Conservation (phyloP, 2,329 filamentous ascomycete species). For the Fusarium siculi region DNA sequence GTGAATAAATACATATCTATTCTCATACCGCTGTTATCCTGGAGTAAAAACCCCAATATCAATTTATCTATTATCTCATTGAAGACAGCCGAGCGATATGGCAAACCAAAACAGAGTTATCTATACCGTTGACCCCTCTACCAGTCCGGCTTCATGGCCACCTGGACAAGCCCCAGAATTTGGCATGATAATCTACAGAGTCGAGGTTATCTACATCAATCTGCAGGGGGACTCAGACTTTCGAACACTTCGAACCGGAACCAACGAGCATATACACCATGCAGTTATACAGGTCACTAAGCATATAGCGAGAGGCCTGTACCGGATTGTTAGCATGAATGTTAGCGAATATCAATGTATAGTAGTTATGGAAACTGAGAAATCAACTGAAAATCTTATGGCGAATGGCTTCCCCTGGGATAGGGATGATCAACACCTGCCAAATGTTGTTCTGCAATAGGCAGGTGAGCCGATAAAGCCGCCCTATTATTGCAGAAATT, state of each 20-base stretch:
- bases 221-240: background rate
- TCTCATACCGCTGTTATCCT: fast-evolving
- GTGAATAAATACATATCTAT: background rate
- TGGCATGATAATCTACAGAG: background rate
- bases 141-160: background rate
- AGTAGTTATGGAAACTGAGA: background rate
- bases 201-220: background rate
- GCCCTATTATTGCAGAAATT: background rate
- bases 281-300: background rate
- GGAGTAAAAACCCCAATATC: background rate
- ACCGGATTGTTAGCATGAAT: background rate
- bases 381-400: background rate
- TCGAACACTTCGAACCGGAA: background rate
- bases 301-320: background rate
- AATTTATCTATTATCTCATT: background rate
- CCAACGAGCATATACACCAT: background rate
- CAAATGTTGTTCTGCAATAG: background rate
- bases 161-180: background rate
- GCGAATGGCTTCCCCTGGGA: background rate
- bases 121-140: background rate
- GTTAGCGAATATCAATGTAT: background rate
- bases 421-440: background rate
- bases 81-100: background rate
- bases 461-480: fast-evolving
- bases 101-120: background rate